Evolutionary conservation across 1,284 basidiomycete species (phyloP).

Genomic region (Sporisorium exsertum): DNA sequence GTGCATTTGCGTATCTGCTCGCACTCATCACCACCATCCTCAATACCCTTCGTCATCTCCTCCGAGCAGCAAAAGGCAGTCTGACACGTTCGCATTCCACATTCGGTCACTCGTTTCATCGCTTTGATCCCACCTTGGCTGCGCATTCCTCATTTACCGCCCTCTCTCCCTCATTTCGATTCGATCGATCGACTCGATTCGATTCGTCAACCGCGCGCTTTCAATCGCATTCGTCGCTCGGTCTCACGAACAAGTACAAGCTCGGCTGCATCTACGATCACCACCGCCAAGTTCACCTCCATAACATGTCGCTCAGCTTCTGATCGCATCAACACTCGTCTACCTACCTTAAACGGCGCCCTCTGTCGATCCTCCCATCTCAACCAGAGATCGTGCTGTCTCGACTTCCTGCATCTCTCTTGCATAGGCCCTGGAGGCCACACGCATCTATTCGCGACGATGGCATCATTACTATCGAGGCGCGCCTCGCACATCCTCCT

Average conservation of each 20-base stretch:
- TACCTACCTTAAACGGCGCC: not conserved
- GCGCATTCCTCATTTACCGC: not conserved
- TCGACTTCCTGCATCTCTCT: not conserved
- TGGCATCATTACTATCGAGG: conserved; percentile 54
- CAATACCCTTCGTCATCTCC: no score
- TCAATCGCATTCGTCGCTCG: not conserved
- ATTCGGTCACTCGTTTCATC: no score
- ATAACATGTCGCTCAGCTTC: conserved; percentile 1
- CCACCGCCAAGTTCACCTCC: not conserved
- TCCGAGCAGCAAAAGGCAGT: no score
- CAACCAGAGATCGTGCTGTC: not conserved
- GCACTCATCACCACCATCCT: no score
- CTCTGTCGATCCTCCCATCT: not conserved
- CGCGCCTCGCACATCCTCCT: conserved; percentile 72
- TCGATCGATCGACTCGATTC: not conserved
- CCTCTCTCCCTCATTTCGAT: not conserved
- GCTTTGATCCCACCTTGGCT: no score
- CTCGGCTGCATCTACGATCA: not conserved
- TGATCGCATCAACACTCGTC: not conserved
- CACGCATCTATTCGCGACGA: conserved; percentile 11
- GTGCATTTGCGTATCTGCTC: no score
- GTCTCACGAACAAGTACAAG: not conserved
- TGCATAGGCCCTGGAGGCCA: conserved; percentile 1
- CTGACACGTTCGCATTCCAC: no score
- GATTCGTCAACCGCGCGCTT: not conserved